Evolutionary conservation across 2,329 filamentous ascomycete genomes (phyloP), one percentile per base, ranked within the genome.

Genomic region (Pestalotiopsis fici): DNA sequence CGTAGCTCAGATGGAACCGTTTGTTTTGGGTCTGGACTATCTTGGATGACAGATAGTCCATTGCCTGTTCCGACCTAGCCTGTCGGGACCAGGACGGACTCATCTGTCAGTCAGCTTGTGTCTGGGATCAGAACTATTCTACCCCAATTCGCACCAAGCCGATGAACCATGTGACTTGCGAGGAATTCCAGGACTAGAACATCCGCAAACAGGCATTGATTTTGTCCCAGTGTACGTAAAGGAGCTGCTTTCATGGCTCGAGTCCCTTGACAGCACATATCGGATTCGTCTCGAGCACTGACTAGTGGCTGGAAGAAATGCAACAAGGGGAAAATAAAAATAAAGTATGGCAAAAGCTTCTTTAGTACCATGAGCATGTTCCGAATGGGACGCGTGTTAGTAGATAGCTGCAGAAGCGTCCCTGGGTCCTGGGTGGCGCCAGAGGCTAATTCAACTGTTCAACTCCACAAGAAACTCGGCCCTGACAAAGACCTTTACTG

Each of bases 161-260:
- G 27, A 59, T 28, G 39, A 13, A 23, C 56, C 56, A 65, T 50
- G 56, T 65, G 55, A 65, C 63, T 59, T 65, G 50, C 63, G 54
- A 35, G 25, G 27, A 13, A 31, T 31, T 57, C 27, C 27, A 57
- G 55, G 23, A 31, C 23, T 15, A 57, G 55, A 21, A 50, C 43
- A 50, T 50, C 43, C 43, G 43, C 6, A 50, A 50, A 50, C 43
- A 50, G 43, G 21, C 55, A 57, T 23, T 57, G 55, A 27, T 57
- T 23, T 28, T 18, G 23, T 21, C 13, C 12, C 55, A 57, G n/a
- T 7, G 21, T n/a, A 50, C 9, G 43, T n/a, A 35, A 21, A 11
- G 15, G 43, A 50, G 43, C n/a, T 50, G 31, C 43, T 50, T 23
- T 21, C 43, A n/a, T 3, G n/a, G 43, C 43, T 18, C n/a, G 43